Evolutionary conservation across 768 basidiomycete species (phyloP).

Genomic region (Peribolospora baueri): DNA sequence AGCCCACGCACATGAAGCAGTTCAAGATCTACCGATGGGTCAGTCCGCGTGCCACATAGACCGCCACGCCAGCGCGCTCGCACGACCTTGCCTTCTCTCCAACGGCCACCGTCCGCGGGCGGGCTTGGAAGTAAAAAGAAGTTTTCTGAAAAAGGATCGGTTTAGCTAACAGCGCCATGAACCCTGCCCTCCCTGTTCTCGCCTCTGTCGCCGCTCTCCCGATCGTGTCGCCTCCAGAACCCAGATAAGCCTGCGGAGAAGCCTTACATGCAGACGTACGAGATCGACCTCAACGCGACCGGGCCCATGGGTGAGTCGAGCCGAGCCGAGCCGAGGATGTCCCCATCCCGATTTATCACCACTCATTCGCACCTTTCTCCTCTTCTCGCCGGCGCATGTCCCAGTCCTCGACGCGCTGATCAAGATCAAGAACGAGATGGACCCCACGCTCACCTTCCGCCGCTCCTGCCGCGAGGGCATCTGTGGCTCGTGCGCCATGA

Average conservation of each 20-base stretch:
- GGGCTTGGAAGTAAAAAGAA: background rate
- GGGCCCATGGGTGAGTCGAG: constrained; percentile 46
- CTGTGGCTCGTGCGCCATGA: constrained; percentile 97
- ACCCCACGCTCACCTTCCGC: constrained; percentile 89
- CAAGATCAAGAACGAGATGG: constrained; percentile 97
- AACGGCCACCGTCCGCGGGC: background rate
- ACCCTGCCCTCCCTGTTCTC: no score
- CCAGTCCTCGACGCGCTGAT: constrained; percentile 65
- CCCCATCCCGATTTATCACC: background rate
- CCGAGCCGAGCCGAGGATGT: no score
- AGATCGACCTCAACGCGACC: constrained; percentile 73
- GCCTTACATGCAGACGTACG: constrained; percentile 71
- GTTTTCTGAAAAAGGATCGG: no score
- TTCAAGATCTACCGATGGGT: constrained; percentile 99
- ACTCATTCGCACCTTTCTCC: background rate
- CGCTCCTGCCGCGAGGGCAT: constrained; percentile 84
- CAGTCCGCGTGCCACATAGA: constrained; percentile 14
- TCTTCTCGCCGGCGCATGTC: constrained; percentile 16
- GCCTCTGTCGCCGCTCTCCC: background rate
- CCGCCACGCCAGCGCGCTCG: constrained; percentile 1
- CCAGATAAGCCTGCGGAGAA: constrained; percentile 84
- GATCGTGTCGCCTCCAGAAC: constrained; percentile 30
- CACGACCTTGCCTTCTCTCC: background rate
- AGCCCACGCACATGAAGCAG: constrained; percentile 49
- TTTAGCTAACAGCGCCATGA: background rate